These are phyloP conservation scores for Colletotrichum spinosum DNA, from an alignment of 2,329 filamentous ascomycete species.

Conservation along the genomic window DNA sequence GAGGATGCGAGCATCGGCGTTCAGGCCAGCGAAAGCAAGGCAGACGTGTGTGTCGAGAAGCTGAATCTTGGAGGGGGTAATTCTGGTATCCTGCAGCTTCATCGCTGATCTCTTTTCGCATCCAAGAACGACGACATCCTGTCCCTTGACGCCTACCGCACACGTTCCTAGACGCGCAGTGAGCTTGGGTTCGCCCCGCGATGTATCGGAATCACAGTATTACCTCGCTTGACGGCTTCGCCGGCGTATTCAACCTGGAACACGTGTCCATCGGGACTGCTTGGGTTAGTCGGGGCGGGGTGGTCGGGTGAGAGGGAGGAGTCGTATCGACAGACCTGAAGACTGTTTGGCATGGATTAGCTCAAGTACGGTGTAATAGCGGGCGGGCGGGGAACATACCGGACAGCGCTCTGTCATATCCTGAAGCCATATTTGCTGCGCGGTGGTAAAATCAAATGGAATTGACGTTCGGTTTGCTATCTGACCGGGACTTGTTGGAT, in stretches of 20 bases:
- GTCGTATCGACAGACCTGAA: constrained; percentile 74
- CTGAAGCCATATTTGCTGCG: constrained; percentile 77
- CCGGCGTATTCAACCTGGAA: constrained; percentile 99
- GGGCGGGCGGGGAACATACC: constrained; percentile 70
- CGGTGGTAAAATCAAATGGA: constrained; percentile 30
- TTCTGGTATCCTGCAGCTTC: constrained; percentile 99
- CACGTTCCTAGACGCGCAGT: constrained; percentile 78
- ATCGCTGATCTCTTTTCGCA: constrained; percentile 99
- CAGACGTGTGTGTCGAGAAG: constrained; percentile 96
- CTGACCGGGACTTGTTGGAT: constrained; percentile 14
- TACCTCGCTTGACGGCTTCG: constrained; percentile 98
- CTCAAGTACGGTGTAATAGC: constrained; percentile 39
- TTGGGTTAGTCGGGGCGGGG: constrained; percentile 55
- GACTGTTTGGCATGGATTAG: constrained; percentile 70
- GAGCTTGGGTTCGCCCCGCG: constrained; percentile 40
- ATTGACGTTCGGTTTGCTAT: constrained; percentile 2
- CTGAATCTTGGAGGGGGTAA: constrained; percentile 98
- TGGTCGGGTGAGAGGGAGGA: constrained; percentile 31
- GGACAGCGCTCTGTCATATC: constrained; percentile 99
- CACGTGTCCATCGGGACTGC: constrained; percentile 97
- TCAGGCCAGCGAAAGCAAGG: constrained; percentile 95
- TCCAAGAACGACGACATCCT: constrained; percentile 92
- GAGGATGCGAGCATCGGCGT: constrained; percentile 96
- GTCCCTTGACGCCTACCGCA: constrained; percentile 96
- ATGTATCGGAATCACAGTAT: constrained; percentile 39